phyloP scores from a whole-genome alignment of 2,329 filamentous ascomycete species.

The Aciculosporium take region DNA sequence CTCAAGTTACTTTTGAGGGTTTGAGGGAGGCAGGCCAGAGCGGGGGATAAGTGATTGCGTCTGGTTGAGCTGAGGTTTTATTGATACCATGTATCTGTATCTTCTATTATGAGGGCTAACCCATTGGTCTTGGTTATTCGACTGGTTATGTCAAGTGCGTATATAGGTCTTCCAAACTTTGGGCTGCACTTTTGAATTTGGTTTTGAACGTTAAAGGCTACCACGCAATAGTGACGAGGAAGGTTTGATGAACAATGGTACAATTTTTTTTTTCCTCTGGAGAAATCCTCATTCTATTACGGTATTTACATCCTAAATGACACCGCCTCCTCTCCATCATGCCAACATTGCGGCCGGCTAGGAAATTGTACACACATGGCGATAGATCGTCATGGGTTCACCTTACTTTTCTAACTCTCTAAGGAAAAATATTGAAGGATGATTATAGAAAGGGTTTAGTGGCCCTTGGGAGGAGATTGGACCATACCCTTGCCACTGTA shows the following conservation, averaged over 20 bases:
- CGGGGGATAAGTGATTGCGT: slow-evolving; percentile 17
- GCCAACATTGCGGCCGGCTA: slow-evolving; percentile 12
- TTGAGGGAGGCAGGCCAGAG: slow-evolving; percentile 33
- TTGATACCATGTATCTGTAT: too few relatives aligned
- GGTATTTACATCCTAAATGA: slow-evolving; percentile 27
- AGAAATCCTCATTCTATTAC: slow-evolving; percentile 27
- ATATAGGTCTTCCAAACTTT: too few relatives aligned
- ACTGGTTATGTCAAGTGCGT: too few relatives aligned
- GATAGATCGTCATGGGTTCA: slow-evolving; percentile 15
- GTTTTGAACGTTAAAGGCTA: too few relatives aligned
- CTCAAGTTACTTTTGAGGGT: slow-evolving; percentile 23
- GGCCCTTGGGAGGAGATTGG: slow-evolving; percentile 48
- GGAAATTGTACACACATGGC: slow-evolving; percentile 23
- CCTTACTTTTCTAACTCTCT: slow-evolving; percentile 18
- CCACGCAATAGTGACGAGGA: neutral
- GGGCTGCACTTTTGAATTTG: too few relatives aligned
- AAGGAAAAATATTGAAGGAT: slow-evolving; percentile 20
- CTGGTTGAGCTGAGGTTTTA: too few relatives aligned
- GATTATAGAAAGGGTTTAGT: slow-evolving; percentile 21
- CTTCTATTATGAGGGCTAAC: too few relatives aligned
- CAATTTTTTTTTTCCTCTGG: slow-evolving; percentile 16
- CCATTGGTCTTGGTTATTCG: too few relatives aligned
- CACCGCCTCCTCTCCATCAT: slow-evolving; percentile 17
- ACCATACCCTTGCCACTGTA: slow-evolving; percentile 69
- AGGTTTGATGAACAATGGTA: slow-evolving; percentile 11